Base-by-base conservation (phyloP, 345 rosid species). In the Eucalyptus cloeziana region DNA sequence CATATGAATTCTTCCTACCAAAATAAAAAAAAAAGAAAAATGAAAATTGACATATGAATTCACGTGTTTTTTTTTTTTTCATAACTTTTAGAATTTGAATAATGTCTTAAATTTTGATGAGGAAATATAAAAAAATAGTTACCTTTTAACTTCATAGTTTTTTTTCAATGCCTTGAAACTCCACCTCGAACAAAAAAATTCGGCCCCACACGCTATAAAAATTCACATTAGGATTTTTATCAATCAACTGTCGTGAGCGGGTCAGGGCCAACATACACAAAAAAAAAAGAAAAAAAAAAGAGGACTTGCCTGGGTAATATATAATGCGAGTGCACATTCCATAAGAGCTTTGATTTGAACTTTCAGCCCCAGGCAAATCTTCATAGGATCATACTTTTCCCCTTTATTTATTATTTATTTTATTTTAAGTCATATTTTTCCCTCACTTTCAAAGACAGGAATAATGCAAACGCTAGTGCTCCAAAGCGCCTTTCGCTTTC, bases 341-440 rank as follows among this genome's bases (percentile, higher is more conserved):
- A 21, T 2, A 21, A 76, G 47, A 22, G 85, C 47, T 76, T 40
- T 76, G 85, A 54, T 88, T 88, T 71, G 49, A 56, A 54, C 45
- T 79, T 22, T 15, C 44, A 49, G 64, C 85, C 54, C 76, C 71
- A 4, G 24, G 5, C 47, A 89, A 86, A 92, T 87, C 91, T 91
- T 89, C 37, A 7, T 51, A 51, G 88, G 92, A 88, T 92, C 90
- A 86, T 87, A 88, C 91, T 90, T 91, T 31, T 86, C 25, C 71
- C 43, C 81, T 43, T 33, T 56, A 3, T 11, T 24, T 56, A 9
- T 56, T 5, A 10, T 3, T 56, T n/a, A n/a, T n/a, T n/a, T n/a
- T n/a, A n/a, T n/a, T 56, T 24, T 56, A 4, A 30, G 62, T 10
- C 62, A 4, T 56, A 5, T 56, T 56, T 56, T n/a, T 69, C 80